Percentiles rank a stretch among this genome's conserved stretches.
Conservation (phyloP, 176 grass and related monocot genomes). For the Secale cereale region DNA sequence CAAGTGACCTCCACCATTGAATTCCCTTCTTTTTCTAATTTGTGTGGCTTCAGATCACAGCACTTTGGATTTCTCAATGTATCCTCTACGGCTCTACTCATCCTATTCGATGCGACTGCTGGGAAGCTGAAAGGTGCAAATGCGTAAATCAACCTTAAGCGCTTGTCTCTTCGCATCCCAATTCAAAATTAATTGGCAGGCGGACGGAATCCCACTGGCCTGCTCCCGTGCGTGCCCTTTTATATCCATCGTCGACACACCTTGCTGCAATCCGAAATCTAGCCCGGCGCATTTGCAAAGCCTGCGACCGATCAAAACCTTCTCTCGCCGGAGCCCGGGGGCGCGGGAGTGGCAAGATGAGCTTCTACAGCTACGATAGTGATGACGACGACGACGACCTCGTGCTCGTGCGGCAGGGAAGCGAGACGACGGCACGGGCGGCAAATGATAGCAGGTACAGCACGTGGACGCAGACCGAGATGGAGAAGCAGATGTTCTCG, state of each 20-base stretch:
- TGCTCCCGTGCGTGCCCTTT: not conserved
- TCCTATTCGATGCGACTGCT: not conserved
- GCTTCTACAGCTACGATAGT: conserved; percentile 22
- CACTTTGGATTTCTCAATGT: too few species aligned
- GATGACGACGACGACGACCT: conserved; percentile 32
- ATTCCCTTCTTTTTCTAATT: too few species aligned
- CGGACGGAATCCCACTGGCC: not conserved
- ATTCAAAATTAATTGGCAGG: not conserved
- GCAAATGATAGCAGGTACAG: conserved; percentile 18
- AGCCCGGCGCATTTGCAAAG: not conserved
- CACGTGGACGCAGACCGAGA: conserved; percentile 16
- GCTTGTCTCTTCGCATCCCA: conserved; percentile 2
- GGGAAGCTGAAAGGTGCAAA: not conserved
- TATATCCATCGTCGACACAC: not conserved
- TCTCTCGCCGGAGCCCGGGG: not conserved
- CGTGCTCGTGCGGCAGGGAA: not conserved
- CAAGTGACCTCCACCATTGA: too few species aligned
- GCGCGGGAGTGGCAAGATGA: conserved; percentile 2
- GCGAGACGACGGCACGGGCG: not conserved
- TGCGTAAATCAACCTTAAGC: not conserved
- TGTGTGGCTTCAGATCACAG: too few species aligned
- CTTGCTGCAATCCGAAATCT: not conserved
- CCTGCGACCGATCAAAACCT: not conserved
- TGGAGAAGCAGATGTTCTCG: conserved; percentile 42
- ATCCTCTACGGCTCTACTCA: too few species aligned